Evolutionary conservation across 306 rosid species (phyloP).

Genomic region (Bauhinia variegata): DNA sequence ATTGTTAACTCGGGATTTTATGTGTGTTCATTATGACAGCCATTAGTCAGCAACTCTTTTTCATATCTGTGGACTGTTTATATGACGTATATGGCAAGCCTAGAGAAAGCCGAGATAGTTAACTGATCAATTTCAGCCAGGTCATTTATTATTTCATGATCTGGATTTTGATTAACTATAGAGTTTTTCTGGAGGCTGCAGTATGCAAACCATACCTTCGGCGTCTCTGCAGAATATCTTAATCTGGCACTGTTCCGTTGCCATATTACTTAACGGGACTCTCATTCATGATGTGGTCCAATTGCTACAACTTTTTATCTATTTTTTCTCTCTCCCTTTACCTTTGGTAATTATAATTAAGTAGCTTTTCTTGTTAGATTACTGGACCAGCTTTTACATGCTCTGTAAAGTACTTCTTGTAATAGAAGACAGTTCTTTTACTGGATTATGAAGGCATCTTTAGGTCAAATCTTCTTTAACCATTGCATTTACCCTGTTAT

Average conservation of each 20-base stretch:
- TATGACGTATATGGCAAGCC: constrained; percentile 91
- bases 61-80: constrained; percentile 92
- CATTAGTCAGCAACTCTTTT: constrained; percentile 90
- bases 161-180: constrained; percentile 13
- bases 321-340: not conserved
- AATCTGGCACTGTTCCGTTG: constrained; percentile 27
- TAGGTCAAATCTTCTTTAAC: not conserved
- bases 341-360: constrained; percentile 30
- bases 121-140: constrained; percentile 38
- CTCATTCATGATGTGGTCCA: constrained; percentile 6
- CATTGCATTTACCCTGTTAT: not conserved
- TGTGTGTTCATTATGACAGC: constrained; percentile 60
- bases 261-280: constrained; percentile 26
- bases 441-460: no score
- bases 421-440: constrained; percentile 1
- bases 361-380: not conserved
- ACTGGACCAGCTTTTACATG: constrained; percentile 19
- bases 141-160: constrained; percentile 27
- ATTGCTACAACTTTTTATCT: constrained; percentile 18
- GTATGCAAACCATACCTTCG: constrained; percentile 14
- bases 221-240: constrained; percentile 20
- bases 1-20: constrained; percentile 28
- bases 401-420: constrained; percentile 26
- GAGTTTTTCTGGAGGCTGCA: constrained; percentile 33
- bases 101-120: constrained; percentile 56